Percentiles rank a stretch among this genome's conserved stretches.
Evolutionary conservation across 1,139 yeast species (phyloP).

Genomic region (Blastobotrys arbuscula): DNA sequence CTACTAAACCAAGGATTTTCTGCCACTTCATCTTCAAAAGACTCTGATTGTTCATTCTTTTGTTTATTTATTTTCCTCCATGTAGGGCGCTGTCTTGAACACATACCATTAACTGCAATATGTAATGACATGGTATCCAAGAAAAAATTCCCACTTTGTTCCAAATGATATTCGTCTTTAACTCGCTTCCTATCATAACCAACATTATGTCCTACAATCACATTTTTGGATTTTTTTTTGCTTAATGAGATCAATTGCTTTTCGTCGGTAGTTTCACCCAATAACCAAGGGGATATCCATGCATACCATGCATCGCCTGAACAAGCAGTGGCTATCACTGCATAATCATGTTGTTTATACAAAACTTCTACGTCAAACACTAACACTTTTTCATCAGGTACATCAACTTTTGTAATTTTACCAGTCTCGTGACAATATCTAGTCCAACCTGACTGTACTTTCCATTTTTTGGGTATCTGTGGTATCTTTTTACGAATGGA

Average conservation of each 20-base stretch:
- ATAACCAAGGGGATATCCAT: constrained; percentile 86
- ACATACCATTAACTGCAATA: constrained; percentile 85
- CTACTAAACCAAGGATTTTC: constrained; percentile 32
- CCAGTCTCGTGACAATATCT: constrained; percentile 49
- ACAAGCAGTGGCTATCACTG: constrained; percentile 79
- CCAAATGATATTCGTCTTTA: constrained; percentile 71
- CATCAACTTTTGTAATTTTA: constrained; percentile 42
- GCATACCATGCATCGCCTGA: constrained; percentile 83
- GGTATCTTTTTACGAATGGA: constrained; percentile 43
- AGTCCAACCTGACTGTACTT: constrained; percentile 66
- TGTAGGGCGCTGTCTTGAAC: constrained; percentile 80
- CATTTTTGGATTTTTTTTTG: constrained; percentile 20
- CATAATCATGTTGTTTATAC: constrained; percentile 66
- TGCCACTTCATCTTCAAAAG: constrained; percentile 20
- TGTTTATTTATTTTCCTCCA: constrained; percentile 52
- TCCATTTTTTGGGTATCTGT: constrained; percentile 39
- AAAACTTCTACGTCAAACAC: constrained; percentile 90
- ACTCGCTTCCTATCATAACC: constrained; percentile 88
- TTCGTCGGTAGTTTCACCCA: constrained; percentile 45
- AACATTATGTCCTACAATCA: constrained; percentile 84
- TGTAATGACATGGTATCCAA: constrained; percentile 93
- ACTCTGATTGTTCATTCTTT: constrained; percentile 22
- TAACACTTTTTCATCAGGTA: constrained; percentile 62
- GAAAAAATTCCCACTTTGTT: constrained; percentile 65
- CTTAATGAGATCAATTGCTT: constrained; percentile 75